Base-by-base conservation (phyloP, 2,329 filamentous ascomycete species). In the Fusarium sp. region DNA sequence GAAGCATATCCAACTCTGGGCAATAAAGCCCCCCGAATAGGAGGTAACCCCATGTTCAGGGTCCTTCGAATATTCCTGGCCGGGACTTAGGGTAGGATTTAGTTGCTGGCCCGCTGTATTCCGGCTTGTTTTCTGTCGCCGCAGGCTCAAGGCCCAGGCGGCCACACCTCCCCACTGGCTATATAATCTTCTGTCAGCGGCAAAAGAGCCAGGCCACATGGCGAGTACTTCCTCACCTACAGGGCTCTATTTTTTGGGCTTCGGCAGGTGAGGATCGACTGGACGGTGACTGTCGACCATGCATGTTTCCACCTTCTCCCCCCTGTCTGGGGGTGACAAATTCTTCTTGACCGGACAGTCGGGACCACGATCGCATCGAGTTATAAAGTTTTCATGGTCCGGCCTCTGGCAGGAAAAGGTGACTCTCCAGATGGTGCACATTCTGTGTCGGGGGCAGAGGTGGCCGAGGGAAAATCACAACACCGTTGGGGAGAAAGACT, bases 281-380 rank as follows among this genome's bases (percentile, higher is more conserved):
- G 62, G 9, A 34, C 31, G 59, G 56, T 70, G 56, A 57, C 42
- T 71, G 35, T 62, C 54, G 35, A 64, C 47, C 56, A 69, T 64
- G 67, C 72, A 71, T 16, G 62, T 68, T 54, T 71, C 64, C 42
- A 56, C 61, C 62, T 52, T 54, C 27, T 62, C 64, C 34, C 70
- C 62, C 62, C 60, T 68, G 57, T 66, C 56, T 22, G 57, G 67
- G 18, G 20, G 27, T 24, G 52, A 62, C 45, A 38, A 45, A 27
- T 50, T 62, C 64, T 40, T 71, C 52, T 64, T 64, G 27, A 66
- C 65, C 9, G 66, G 66, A 35, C 68, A 69, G n/a, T 63, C 60
- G 42, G 58, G 40, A 10, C 67, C 66, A 29, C 42, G 59, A 59
- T 58, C 37, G 35, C 64, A 67, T 20, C 40, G 47, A n/a, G 58